Evolutionary conservation across 164 flowering plant genomes (phyloP).

Genomic region (Brasenia schreberi): DNA sequence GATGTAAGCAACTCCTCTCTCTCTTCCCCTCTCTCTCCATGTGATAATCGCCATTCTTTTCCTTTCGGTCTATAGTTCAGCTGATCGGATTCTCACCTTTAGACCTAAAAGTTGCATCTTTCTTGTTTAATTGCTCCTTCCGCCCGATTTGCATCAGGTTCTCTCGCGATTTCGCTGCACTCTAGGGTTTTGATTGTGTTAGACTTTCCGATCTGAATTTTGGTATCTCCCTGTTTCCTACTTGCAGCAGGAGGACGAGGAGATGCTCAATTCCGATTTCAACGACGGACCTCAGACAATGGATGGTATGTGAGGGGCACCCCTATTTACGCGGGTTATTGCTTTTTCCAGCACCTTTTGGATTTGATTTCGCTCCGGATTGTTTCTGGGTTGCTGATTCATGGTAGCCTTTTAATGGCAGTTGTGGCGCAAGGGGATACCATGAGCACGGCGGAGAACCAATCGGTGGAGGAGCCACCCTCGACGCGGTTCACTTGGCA

Average conservation of each 20-base stretch:
- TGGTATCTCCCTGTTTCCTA: conserved; percentile 4
- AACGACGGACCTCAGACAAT: conserved; percentile 66
- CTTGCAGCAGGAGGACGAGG: conserved; percentile 79
- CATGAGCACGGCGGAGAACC: conserved; percentile 28
- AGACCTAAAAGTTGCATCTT: neutral
- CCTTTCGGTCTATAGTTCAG: neutral
- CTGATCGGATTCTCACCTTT: neutral
- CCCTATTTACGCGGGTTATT: no score
- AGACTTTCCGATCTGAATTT: conserved; percentile 2
- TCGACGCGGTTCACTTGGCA: conserved; percentile 59
- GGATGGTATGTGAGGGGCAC: conserved; percentile 29
- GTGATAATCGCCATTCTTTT: neutral
- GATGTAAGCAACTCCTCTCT: conserved; percentile 26
- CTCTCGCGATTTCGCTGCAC: neutral
- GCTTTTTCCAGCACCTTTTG: no score
- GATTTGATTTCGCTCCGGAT: no score
- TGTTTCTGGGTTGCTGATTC: no score
- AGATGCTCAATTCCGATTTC: conserved; percentile 74
- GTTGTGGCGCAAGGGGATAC: conserved; percentile 34
- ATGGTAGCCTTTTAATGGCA: neutral
- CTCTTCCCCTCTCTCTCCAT: neutral
- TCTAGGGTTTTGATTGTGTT: neutral
- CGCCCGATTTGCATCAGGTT: conserved; percentile 2
- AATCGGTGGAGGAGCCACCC: conserved; percentile 41
- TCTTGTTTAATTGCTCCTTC: neutral